Evolutionary conservation across 331 rosid species (phyloP).

Genomic region (Telfairia occidentalis): DNA sequence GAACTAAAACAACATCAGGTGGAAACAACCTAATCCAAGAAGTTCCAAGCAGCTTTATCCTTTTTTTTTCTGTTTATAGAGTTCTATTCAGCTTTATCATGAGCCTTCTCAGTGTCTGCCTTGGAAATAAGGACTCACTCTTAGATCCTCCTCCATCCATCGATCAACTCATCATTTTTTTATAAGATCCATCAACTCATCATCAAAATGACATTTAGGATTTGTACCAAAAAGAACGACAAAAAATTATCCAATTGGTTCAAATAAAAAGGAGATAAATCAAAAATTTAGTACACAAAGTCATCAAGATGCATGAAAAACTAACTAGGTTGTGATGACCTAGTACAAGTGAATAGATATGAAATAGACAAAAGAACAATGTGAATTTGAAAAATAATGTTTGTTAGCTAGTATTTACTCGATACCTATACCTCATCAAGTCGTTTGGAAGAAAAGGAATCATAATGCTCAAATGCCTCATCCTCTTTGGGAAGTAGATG

Average conservation of each 20-base stretch:
- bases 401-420: neutral
- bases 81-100: neutral
- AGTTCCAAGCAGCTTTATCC: neutral
- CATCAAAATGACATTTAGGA: neutral
- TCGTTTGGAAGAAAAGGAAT: constrained; percentile 62
- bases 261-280: neutral
- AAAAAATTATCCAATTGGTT: neutral
- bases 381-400: neutral
- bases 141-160: neutral
- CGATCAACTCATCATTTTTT: neutral
- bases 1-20: neutral
- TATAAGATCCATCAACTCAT: no score
- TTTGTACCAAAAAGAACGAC: neutral
- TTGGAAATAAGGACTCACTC: neutral
- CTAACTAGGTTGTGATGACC: neutral
- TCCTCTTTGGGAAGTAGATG: constrained; percentile 85
- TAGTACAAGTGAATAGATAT: neutral
- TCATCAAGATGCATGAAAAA: neutral
- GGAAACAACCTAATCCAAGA: neutral
- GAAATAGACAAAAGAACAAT: neutral
- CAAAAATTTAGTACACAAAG: neutral
- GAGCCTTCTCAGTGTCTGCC: neutral
- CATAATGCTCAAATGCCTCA: constrained; percentile 86
- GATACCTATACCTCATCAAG: constrained; percentile 73
- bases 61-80: neutral